Percentiles rank a stretch among this genome's conserved stretches.
Conservation (phyloP, 139 green algal species). For the Pleodorina starrii region DNA sequence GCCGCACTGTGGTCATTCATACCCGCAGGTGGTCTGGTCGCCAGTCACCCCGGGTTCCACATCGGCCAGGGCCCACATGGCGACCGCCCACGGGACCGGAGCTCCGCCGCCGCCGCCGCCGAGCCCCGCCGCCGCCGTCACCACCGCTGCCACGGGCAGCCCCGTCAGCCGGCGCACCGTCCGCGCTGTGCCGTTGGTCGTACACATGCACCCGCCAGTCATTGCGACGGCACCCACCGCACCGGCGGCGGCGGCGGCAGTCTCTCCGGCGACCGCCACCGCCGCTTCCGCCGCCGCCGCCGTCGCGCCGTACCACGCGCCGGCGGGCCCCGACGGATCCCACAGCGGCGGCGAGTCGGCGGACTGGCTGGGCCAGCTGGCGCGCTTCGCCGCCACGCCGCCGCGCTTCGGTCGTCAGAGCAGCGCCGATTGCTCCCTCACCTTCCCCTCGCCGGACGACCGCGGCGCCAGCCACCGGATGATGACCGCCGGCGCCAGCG, state of each 20-base stretch:
- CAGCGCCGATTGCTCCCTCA: neutral
- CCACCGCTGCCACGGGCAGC: neutral
- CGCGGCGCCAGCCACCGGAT: neutral
- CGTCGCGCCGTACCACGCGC: neutral
- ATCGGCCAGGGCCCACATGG: too few relatives aligned
- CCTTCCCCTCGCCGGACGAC: neutral
- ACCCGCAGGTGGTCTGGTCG: conserved; percentile 1
- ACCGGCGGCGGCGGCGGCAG: neutral
- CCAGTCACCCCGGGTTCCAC: neutral
- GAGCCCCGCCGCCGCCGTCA: neutral
- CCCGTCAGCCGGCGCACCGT: neutral
- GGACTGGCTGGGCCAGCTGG: neutral
- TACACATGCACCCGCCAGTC: neutral
- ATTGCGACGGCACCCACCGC: neutral
- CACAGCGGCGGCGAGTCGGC: neutral
- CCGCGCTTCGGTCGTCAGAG: neutral
- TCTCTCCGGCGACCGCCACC: too few relatives aligned
- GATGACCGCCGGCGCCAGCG: neutral
- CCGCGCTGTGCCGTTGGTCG: neutral
- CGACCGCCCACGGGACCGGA: too few relatives aligned
- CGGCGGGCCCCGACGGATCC: too few relatives aligned
- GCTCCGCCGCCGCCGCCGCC: neutral
- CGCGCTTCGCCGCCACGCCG: too few relatives aligned
- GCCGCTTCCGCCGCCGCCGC: neutral
- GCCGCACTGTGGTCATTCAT: too few relatives aligned